Evolutionary conservation across 192 early-diverging fungal species (phyloP).

Genomic region (Rhizophagus clarus): DNA sequence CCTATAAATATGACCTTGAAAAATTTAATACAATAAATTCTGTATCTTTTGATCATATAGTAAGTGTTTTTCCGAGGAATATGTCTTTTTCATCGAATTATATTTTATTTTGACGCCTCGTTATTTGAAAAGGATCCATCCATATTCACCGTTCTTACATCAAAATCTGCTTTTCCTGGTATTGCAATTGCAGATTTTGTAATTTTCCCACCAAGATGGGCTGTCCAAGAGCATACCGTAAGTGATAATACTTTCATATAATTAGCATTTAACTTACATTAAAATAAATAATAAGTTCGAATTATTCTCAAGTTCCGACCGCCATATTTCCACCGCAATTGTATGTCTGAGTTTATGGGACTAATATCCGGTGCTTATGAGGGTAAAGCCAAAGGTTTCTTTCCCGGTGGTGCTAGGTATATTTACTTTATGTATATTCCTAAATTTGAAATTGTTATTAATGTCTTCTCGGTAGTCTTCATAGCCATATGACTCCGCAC

Average conservation of each 20-base stretch:
- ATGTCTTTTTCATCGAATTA: neutral
- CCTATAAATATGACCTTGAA: conserved; percentile 89
- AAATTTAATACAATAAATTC: conserved; percentile 86
- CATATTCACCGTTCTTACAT: conserved; percentile 94
- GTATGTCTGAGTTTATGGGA: conserved; percentile 99
- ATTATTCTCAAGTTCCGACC: conserved; percentile 67
- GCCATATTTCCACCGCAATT: conserved; percentile 97
- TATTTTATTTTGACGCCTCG: neutral
- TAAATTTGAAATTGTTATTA: neutral
- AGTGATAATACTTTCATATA: conserved; percentile 23
- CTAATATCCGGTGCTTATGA: conserved; percentile 91
- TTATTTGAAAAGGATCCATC: conserved; percentile 80
- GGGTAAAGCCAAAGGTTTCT: conserved; percentile 88
- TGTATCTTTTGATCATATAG: conserved; percentile 87
- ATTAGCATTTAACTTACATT: neutral
- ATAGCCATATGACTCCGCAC: conserved; percentile 88
- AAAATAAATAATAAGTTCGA: neutral
- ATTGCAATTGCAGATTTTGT: conserved; percentile 93
- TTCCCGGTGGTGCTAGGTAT: conserved; percentile 86
- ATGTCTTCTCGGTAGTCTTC: conserved; percentile 45
- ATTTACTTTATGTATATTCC: neutral
- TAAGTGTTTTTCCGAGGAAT: conserved; percentile 37
- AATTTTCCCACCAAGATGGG: conserved; percentile 95
- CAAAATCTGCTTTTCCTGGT: conserved; percentile 83
- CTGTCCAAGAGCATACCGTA: conserved; percentile 89